Evolutionary conservation across 208 protist species (phyloP), one percentile per base, ranked within the genome.

Genomic region (Strigomonas culicis): DNA sequence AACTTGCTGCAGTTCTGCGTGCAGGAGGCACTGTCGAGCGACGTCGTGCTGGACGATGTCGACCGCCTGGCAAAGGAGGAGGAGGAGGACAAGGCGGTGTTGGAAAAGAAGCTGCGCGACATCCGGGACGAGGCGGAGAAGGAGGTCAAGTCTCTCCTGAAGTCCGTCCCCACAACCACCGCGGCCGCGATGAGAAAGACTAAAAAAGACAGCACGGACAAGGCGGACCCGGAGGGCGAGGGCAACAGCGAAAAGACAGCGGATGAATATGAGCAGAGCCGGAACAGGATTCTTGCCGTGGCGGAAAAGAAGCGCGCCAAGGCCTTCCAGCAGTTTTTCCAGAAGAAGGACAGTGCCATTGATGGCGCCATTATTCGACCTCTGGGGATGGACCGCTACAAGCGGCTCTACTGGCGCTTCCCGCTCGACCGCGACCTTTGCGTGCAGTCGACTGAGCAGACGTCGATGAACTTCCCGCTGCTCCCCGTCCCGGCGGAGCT

Each of bases 401-500:
- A 75, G 4, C 86, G 91, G 19, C 61, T 96, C 21, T 96, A 92
- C 75, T 96, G 91, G 88, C 80, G 84, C 7, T 90, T 96, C 52
- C 91, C 91, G 13, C 64, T 92, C 36, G 79, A 91, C 46, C 71
- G 80, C 1, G 57, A 67, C 43, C 62, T 96, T 15, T 59, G 70
- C 30, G 91, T 96, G 32, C 91, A 96, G 55, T 76, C 75, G n/a
- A 87, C 78, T 21, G 52, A 60, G 4, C 13, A 63, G 11, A 77
- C 82, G 2, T 19, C 55, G 0, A n/a, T 53, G 0, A 46, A 62
- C 24, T 79, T 87, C 25, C 78, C 87, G 0, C 19, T 74, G 7
- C 44, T 81, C 27, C 72, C 46, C 11, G 69, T 82, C 59, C 84
- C 84, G 11, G 34, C 50, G 21, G 75, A 81, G 60, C 44, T 86